These are phyloP conservation scores for Saccharum spontaneum DNA, from an alignment of 176 grass and related monocot genomes.

Conservation along the genomic window DNA sequence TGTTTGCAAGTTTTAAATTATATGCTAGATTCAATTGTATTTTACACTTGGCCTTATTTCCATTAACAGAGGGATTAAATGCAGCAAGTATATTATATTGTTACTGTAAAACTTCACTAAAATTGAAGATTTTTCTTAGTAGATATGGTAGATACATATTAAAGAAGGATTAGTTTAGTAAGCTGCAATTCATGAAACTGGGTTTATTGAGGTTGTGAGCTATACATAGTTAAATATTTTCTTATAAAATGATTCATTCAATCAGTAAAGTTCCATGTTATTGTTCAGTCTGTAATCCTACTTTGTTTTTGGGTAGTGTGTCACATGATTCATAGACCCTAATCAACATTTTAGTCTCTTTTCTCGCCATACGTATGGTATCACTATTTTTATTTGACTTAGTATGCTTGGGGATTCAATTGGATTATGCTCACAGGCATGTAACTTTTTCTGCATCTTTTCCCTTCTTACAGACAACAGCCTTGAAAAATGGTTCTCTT, in stretches of 20 bases:
- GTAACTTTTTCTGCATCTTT: slow-evolving; percentile 11
- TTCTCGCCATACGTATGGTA: slow-evolving; percentile 4
- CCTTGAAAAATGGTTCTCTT: slow-evolving; percentile 84
- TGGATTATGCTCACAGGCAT: slow-evolving; percentile 3
- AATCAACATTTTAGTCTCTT: background rate
- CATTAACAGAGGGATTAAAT: background rate
- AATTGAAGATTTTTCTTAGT: background rate
- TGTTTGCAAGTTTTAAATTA: background rate
- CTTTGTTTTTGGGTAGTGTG: background rate
- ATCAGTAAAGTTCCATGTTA: background rate
- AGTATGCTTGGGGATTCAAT: background rate
- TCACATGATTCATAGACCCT: slow-evolving; percentile 1
- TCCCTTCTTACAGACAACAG: slow-evolving; percentile 57
- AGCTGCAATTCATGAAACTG: background rate
- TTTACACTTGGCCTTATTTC: background rate
- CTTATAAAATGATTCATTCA: background rate
- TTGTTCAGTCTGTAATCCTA: background rate
- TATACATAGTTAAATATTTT: background rate
- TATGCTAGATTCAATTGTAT: background rate
- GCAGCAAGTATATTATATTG: background rate
- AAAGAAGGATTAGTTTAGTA: background rate
- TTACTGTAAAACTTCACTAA: background rate
- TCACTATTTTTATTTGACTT: background rate
- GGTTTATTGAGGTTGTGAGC: background rate
- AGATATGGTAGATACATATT: background rate